phyloP scores from a whole-genome alignment of 257 asterid species.

The Penstemon newberryi region DNA sequence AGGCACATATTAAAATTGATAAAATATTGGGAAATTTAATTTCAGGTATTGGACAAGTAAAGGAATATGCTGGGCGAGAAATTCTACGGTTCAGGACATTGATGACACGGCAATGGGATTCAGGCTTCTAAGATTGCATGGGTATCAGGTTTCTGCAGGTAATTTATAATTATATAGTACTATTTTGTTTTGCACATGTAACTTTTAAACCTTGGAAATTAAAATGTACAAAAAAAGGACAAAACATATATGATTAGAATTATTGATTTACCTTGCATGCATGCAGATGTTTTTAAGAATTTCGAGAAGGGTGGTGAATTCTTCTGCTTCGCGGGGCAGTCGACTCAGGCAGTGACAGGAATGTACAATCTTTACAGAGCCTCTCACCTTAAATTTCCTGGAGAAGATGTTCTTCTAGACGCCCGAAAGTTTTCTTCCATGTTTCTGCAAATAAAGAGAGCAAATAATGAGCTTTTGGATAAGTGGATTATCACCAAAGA shows the following conservation, averaged over 20 bases:
- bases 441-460: conserved; percentile 28
- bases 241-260: not conserved
- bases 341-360: not conserved
- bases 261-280: not conserved
- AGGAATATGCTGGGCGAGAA: conserved; percentile 42
- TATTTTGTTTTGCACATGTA: too few relatives aligned
- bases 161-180: not conserved
- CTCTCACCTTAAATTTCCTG: conserved; percentile 42
- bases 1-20: not conserved
- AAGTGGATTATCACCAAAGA: conserved; percentile 52
- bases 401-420: conserved; percentile 40
- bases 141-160: conserved; percentile 35
- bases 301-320: conserved; percentile 40
- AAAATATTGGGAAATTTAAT: not conserved
- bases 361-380: conserved; percentile 43
- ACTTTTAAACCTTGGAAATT: too few relatives aligned
- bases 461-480: conserved; percentile 31
- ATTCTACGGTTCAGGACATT: conserved; percentile 31
- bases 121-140: conserved; percentile 44
- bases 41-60: conserved; percentile 43
- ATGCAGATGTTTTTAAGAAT: conserved; percentile 37
- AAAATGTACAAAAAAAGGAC: not conserved
- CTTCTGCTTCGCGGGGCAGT: conserved; percentile 37
- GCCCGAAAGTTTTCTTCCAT: conserved; percentile 35
- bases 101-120: conserved; percentile 47